Evolutionary conservation across 371 early-diverging fungal genomes (phyloP).

Genomic region (Mortierella sp.): DNA sequence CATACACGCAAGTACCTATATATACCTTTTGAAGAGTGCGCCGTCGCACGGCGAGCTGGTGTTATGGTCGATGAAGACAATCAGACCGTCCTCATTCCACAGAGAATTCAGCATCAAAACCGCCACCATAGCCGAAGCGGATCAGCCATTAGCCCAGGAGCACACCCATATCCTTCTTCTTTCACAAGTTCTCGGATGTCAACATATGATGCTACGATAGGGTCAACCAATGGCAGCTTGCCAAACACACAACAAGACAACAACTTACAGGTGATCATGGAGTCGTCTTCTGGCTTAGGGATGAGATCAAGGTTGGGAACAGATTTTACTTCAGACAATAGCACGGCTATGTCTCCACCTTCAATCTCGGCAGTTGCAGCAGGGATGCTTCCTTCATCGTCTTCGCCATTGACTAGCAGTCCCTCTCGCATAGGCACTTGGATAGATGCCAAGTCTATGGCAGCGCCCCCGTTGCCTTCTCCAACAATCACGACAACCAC

Average conservation of each 20-base stretch:
- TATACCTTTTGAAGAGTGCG: constrained; percentile 60
- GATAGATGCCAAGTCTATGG: constrained; percentile 35
- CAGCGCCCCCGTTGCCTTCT: constrained; percentile 34
- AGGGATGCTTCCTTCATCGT: constrained; percentile 20
- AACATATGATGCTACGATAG: constrained; percentile 1
- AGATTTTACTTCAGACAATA: not conserved
- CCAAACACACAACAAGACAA: not conserved
- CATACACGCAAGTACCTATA: constrained; percentile 59
- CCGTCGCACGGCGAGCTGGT: constrained; percentile 32
- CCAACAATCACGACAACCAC: constrained; percentile 35
- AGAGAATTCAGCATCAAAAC: constrained; percentile 14
- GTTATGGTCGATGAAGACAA: constrained; percentile 38
- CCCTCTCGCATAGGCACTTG: constrained; percentile 28
- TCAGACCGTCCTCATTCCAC: constrained; percentile 42
- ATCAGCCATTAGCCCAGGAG: constrained; percentile 3
- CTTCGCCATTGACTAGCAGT: not conserved
- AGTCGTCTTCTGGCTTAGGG: not conserved
- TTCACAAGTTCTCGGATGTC: not conserved
- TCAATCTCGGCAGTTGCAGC: constrained; percentile 30
- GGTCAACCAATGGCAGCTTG: not conserved
- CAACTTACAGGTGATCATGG: constrained; percentile 2
- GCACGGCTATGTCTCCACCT: not conserved
- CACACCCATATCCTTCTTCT: not conserved
- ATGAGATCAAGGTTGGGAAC: not conserved
- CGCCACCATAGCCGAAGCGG: constrained; percentile 16